Percentiles rank a stretch among this genome's conserved stretches.
These are phyloP conservation scores for Monosporozyma unispora DNA, from an alignment of 805 yeast species.

Conservation along the genomic window DNA sequence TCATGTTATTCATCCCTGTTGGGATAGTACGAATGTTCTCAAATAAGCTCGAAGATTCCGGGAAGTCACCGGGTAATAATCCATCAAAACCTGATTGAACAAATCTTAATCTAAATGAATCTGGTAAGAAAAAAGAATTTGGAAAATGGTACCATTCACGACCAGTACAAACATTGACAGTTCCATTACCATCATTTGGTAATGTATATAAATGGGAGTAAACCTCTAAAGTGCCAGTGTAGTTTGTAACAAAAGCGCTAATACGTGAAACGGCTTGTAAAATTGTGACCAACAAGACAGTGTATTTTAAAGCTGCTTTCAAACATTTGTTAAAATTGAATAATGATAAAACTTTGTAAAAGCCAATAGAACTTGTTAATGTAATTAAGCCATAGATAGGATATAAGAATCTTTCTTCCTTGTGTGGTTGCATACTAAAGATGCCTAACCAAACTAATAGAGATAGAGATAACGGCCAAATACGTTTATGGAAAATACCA, in stretches of 20 bases:
- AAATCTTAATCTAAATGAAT: constrained; percentile 54
- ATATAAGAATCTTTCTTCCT: constrained; percentile 85
- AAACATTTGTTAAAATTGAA: constrained; percentile 6
- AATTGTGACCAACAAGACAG: constrained; percentile 9
- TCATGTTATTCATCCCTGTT: constrained; percentile 63
- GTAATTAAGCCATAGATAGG: constrained; percentile 70
- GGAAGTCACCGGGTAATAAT: constrained; percentile 78
- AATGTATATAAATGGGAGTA: constrained; percentile 32
- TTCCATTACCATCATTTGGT: constrained; percentile 14
- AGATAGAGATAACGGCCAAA: constrained; percentile 38
- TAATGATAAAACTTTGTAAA: constrained; percentile 15
- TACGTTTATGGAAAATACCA: constrained; percentile 19
- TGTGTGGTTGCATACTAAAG: constrained; percentile 74
- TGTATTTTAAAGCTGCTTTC: constrained; percentile 12
- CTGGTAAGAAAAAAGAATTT: constrained; percentile 71
- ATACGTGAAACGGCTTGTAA: constrained; percentile 43
- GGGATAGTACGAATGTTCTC: constrained; percentile 44
- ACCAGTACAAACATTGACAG: constrained; percentile 70
- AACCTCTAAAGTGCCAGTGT: constrained; percentile 62
- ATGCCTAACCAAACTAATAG: constrained; percentile 56
- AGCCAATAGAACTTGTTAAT: constrained; percentile 50
- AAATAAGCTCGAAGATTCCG: constrained; percentile 33
- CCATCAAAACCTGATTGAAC: constrained; percentile 77
- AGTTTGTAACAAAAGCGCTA: constrained; percentile 52
- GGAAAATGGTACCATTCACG: constrained; percentile 95